These are phyloP conservation scores for Nicotiana noctiflora DNA, from an alignment of 257 asterid genomes.

Conservation along the genomic window DNA sequence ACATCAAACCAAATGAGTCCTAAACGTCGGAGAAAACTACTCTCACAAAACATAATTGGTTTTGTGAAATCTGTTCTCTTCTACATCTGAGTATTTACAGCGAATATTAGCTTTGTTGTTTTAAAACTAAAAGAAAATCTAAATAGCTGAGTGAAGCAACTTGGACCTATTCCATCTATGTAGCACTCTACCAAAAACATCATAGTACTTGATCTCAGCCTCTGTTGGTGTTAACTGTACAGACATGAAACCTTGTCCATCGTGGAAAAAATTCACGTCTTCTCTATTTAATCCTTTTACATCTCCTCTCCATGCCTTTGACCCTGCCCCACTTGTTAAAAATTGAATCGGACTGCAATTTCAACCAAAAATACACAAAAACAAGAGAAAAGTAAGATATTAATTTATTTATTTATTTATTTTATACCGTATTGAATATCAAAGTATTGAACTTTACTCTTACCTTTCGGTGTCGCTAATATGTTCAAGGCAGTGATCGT, in stretches of 20 bases:
- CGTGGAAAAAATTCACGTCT: slow-evolving; percentile 46
- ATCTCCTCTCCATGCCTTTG: slow-evolving; percentile 95
- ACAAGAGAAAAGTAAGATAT: background rate
- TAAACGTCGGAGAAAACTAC: background rate
- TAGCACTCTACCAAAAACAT: slow-evolving; percentile 49
- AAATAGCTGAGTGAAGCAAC: slow-evolving; percentile 45
- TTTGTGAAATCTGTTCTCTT: background rate
- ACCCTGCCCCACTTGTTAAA: slow-evolving; percentile 81
- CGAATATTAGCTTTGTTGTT: background rate
- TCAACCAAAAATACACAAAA: background rate
- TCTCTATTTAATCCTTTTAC: slow-evolving; percentile 24
- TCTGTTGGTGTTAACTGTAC: slow-evolving; percentile 38
- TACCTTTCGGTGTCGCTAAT: slow-evolving; percentile 52
- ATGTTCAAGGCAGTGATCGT: slow-evolving; percentile 80
- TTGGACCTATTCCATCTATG: slow-evolving; percentile 57
- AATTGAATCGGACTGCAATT: slow-evolving; percentile 58
- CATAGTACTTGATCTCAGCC: slow-evolving; percentile 40
- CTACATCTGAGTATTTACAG: slow-evolving; percentile 4
- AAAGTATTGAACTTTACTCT: background rate
- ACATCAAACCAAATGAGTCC: background rate
- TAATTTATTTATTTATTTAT: too few relatives aligned
- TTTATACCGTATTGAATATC: too few relatives aligned
- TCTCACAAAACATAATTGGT: background rate
- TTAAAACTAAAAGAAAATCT: background rate
- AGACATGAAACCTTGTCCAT: slow-evolving; percentile 91